Evolutionary conservation across 495 filamentous ascomycete genomes (phyloP).

Genomic region (Parathielavia hyrcaniae): DNA sequence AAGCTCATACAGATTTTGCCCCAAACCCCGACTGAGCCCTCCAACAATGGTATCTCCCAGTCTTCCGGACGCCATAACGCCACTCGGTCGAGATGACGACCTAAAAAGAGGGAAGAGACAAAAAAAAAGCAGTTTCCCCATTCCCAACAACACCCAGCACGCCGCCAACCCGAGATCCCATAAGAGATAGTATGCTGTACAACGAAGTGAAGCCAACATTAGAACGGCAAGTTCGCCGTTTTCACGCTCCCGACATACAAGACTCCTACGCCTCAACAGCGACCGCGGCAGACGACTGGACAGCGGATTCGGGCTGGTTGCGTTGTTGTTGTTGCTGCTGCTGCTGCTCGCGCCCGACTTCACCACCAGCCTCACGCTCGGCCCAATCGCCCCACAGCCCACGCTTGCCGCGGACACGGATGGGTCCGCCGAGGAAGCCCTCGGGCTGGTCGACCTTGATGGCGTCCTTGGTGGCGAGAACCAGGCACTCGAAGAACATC

Average conservation of each 20-base stretch:
- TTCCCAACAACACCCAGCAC: conserved; percentile 1
- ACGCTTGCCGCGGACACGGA: conserved; percentile 78
- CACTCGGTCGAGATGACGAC: conserved; percentile 27
- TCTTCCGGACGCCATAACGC: conserved; percentile 30
- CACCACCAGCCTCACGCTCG: conserved; percentile 66
- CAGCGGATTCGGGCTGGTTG: conserved; percentile 28
- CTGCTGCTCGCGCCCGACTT: conserved; percentile 41
- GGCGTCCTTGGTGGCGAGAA: conserved; percentile 94
- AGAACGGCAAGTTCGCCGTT: background rate
- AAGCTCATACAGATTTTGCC: background rate
- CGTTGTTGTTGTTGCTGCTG: conserved; percentile 29
- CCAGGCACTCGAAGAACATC: conserved; percentile 97
- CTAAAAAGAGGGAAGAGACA: conserved; percentile 16
- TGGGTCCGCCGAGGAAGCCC: conserved; percentile 62
- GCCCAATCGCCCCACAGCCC: conserved; percentile 95
- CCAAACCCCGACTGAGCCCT: conserved; percentile 13
- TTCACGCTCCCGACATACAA: background rate
- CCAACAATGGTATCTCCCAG: conserved; percentile 30
- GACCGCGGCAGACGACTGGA: conserved; percentile 29
- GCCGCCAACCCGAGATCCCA: conserved; percentile 7
- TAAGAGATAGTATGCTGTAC: conserved; percentile 19
- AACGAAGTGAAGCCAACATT: conserved; percentile 12
- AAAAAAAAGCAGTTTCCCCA: conserved; percentile 5
- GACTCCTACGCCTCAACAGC: conserved; percentile 24
- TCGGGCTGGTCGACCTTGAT: conserved; percentile 92